phyloP scores from a whole-genome alignment of 768 basidiomycete genomes.

The Phallus indusiatus region DNA sequence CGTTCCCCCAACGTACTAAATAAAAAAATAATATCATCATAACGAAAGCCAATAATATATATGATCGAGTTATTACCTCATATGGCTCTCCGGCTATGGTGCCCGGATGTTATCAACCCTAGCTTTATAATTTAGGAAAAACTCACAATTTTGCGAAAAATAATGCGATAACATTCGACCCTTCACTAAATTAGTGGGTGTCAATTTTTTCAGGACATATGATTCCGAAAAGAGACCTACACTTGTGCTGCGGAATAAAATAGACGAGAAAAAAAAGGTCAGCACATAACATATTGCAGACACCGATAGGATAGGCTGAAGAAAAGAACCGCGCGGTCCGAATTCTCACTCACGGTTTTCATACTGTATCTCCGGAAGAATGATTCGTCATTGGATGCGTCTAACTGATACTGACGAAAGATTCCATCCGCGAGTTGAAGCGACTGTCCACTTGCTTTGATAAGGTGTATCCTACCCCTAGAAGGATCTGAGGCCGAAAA shows the following conservation, averaged over 20 bases:
- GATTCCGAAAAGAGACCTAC: constrained; percentile 25
- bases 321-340: not conserved
- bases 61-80: constrained; percentile 35
- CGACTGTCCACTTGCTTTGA: constrained; percentile 17
- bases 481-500: not conserved
- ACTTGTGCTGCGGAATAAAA: constrained; percentile 48
- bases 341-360: constrained; percentile 39
- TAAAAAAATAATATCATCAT: not conserved
- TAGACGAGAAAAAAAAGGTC: not conserved
- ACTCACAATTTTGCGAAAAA: constrained; percentile 76
- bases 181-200: constrained; percentile 35
- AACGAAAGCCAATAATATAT: not conserved
- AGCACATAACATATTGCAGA: not conserved
- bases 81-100: constrained; percentile 68
- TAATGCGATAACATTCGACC: constrained; percentile 68
- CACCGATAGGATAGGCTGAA: constrained; percentile 9
- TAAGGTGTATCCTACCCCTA: constrained; percentile 19
- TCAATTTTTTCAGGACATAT: not conserved
- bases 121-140: not conserved
- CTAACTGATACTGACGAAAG: constrained; percentile 56
- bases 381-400: constrained; percentile 40
- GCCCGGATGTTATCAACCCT: constrained; percentile 2
- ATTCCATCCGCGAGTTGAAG: constrained; percentile 43
- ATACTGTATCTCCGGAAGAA: constrained; percentile 71
- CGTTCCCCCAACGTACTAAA: constrained; percentile 69